phyloP scores from a whole-genome alignment of 352 stramenopile genomes.

The Globisporangium barbulae region DNA sequence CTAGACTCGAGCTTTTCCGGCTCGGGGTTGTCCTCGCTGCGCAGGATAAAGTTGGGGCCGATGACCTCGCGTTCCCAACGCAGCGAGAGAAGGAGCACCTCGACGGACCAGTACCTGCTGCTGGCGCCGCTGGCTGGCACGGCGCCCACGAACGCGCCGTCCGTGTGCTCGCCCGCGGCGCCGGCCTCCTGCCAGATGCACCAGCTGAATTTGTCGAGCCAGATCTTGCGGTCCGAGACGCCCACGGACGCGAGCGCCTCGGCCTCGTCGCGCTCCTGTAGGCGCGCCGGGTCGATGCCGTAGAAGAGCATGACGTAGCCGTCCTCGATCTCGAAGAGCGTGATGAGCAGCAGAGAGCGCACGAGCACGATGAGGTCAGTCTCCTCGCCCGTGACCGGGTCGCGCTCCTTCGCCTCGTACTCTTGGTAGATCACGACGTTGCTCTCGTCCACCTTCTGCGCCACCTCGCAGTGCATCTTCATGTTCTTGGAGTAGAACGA shows the following conservation, averaged over 20 bases:
- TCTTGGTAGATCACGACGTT: conserved; percentile 40
- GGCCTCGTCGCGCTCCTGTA: conserved; percentile 21
- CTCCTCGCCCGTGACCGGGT: conserved; percentile 15
- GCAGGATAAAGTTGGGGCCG: conserved; percentile 10
- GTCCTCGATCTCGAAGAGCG: conserved; percentile 32
- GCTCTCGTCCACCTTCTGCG: conserved; percentile 29
- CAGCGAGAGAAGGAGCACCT: conserved; percentile 26
- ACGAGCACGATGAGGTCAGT: conserved; percentile 22
- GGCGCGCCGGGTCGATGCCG: conserved; percentile 22
- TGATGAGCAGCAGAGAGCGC: conserved; percentile 31
- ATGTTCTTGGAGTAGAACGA: conserved; percentile 30
- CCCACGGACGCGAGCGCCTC: conserved; percentile 18
- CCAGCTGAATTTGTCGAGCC: conserved; percentile 29
- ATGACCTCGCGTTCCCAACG: conserved; percentile 19
- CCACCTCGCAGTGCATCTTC: conserved; percentile 31
- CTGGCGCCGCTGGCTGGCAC: conserved; percentile 19
- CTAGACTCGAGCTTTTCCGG: neutral
- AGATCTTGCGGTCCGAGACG: conserved; percentile 20
- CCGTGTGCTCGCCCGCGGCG: conserved; percentile 10
- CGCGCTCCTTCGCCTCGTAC: conserved; percentile 25
- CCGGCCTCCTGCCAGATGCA: conserved; percentile 20
- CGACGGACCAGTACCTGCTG: conserved; percentile 23
- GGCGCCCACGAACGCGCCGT: conserved; percentile 19
- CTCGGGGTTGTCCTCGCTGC: conserved; percentile 10
- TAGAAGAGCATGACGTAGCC: conserved; percentile 39